These are phyloP conservation scores for Acanthamoeba castellanii DNA, from an alignment of 208 protist species.

Conservation along the genomic window DNA sequence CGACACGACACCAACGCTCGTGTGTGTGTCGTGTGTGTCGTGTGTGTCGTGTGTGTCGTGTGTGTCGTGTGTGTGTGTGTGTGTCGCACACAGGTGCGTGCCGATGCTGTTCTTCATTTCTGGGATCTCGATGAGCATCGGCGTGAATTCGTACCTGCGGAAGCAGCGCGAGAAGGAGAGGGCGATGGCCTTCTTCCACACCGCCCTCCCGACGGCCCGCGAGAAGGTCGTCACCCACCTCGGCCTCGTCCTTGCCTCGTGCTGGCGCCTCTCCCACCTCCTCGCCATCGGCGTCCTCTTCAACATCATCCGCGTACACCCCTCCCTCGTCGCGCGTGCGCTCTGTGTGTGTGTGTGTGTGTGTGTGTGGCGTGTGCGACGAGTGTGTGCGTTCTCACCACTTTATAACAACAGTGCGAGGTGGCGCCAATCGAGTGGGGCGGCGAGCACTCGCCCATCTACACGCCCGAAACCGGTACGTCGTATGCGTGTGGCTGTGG, in stretches of 20 bases:
- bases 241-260: conserved; percentile 6
- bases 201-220: background rate
- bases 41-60: background rate
- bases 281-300: conserved; percentile 23
- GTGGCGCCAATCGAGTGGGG: conserved; percentile 62
- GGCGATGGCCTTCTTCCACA: conserved; percentile 10
- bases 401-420: background rate
- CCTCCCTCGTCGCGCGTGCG: background rate
- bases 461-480: background rate
- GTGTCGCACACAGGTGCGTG: background rate
- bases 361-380: background rate
- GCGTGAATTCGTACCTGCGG: conserved; percentile 53
- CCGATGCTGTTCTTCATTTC: conserved; percentile 64
- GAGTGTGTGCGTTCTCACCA: background rate
- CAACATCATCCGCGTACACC: conserved; percentile 30
- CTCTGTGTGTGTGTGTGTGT: background rate
- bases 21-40: background rate
- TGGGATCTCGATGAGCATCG: conserved; percentile 50
- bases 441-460: conserved; percentile 21
- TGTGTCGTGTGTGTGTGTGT: background rate
- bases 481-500: background rate
- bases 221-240: conserved; percentile 26
- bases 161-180: conserved; percentile 45
- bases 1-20: background rate
- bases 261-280: conserved; percentile 31